A percentile compares a stretch with the other conserved stretches of the same genome.
These are phyloP conservation scores for Xerocomellus chrysenteron DNA, from an alignment of 768 basidiomycete genomes.

Conservation along the genomic window DNA sequence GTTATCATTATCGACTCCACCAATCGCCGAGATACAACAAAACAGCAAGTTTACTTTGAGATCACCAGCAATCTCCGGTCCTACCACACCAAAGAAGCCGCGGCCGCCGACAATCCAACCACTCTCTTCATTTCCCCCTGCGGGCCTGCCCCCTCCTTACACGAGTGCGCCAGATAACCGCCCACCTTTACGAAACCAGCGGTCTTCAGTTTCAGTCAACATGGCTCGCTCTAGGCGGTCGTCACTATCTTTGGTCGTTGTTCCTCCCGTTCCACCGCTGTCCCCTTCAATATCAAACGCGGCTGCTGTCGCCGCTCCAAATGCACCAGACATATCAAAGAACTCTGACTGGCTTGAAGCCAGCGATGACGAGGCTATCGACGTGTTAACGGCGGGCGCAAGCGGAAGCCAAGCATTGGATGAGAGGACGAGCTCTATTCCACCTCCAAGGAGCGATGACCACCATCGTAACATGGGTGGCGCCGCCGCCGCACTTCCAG, in stretches of 20 bases:
- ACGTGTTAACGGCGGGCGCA: slow-evolving; percentile 75
- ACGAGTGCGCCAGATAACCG: slow-evolving; percentile 32
- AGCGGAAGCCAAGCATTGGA: slow-evolving; percentile 81
- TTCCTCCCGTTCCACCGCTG: slow-evolving; percentile 32
- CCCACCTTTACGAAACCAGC: slow-evolving; percentile 38
- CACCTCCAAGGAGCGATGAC: slow-evolving; percentile 31
- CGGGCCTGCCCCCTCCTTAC: slow-evolving; percentile 72
- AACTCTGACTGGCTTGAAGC: slow-evolving; percentile 69
- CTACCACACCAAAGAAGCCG: slow-evolving; percentile 24
- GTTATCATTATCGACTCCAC: slow-evolving; percentile 49
- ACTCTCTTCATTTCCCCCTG: slow-evolving; percentile 25
- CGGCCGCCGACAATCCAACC: slow-evolving; percentile 27
- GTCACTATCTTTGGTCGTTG: slow-evolving; percentile 62
- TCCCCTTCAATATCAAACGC: slow-evolving; percentile 39
- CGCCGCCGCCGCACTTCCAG: slow-evolving; percentile 26
- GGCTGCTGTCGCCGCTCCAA: slow-evolving; percentile 31
- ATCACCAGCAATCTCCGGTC: slow-evolving; percentile 19
- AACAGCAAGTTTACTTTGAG: slow-evolving; percentile 19
- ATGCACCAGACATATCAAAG: slow-evolving; percentile 47
- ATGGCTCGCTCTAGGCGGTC: slow-evolving; percentile 47
- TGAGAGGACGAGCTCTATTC: slow-evolving; percentile 69
- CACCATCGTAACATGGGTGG: slow-evolving; percentile 16
- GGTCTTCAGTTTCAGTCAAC: slow-evolving; percentile 43
- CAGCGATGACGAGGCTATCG: slow-evolving; percentile 87
- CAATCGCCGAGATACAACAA: slow-evolving; percentile 33